Conservation (phyloP, 257 asterid species). For the Nicotiana tomentosiformis region DNA sequence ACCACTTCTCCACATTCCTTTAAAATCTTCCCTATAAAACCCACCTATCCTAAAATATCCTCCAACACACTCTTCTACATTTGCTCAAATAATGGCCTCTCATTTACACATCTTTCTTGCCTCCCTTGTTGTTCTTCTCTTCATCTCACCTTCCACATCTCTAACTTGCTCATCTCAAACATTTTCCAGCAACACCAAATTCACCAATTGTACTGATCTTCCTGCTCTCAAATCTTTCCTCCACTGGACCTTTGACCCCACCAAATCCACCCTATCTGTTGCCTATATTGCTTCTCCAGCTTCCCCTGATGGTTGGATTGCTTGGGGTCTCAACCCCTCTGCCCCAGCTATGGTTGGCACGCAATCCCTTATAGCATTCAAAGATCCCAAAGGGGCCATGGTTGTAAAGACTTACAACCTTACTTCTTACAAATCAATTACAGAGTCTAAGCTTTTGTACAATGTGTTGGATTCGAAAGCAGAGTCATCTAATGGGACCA, state of each 20-base stretch:
- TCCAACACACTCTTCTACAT: background rate
- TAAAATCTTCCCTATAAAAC: background rate
- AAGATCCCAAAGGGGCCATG: constrained; percentile 38
- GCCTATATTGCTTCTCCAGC: constrained; percentile 66
- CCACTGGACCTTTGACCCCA: constrained; percentile 53
- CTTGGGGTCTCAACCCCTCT: constrained; percentile 73
- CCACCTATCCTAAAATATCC: background rate
- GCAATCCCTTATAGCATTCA: constrained; percentile 52
- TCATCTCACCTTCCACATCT: constrained; percentile 40
- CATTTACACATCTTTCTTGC: constrained; percentile 7
- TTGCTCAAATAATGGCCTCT: constrained; percentile 27
- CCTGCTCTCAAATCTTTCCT: constrained; percentile 60
- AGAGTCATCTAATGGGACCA: constrained; percentile 32
- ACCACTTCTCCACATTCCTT: background rate
- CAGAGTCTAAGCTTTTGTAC: constrained; percentile 35
- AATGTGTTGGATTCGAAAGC: constrained; percentile 36
- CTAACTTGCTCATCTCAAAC: constrained; percentile 42
- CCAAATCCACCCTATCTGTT: constrained; percentile 38
- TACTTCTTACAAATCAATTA: constrained; percentile 28
- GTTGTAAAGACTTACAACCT: constrained; percentile 49
- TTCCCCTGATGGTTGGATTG: constrained; percentile 54
- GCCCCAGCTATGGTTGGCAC: constrained; percentile 57
- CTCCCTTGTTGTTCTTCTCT: constrained; percentile 28
- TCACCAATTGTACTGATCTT: constrained; percentile 53
- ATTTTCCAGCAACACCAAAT: constrained; percentile 21